A percentile compares a stretch with the other conserved stretches of the same genome.
Evolutionary conservation across 768 basidiomycete species (phyloP).

Genomic region (Vishniacozyma victoriae): DNA sequence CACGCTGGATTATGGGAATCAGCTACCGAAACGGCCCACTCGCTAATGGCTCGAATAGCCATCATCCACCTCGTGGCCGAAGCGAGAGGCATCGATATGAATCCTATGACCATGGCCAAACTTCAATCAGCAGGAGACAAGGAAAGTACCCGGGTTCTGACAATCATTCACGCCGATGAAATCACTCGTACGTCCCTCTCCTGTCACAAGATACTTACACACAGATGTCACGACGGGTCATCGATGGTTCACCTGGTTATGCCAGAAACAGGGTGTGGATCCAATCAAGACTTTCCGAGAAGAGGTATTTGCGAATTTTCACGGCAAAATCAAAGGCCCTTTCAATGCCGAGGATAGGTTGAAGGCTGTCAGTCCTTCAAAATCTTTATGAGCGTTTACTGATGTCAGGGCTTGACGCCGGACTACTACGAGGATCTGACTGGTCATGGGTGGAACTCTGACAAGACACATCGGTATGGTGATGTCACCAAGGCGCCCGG

Average conservation of each 20-base stretch:
- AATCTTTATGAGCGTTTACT: background rate
- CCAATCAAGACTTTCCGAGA: slow-evolving; percentile 63
- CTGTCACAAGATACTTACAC: background rate
- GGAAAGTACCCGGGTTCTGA: slow-evolving; percentile 63
- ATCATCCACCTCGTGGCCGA: slow-evolving; percentile 84
- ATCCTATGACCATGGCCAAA: slow-evolving; percentile 69
- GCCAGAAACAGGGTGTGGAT: slow-evolving; percentile 47
- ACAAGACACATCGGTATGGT: background rate
- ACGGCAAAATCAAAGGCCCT: slow-evolving; percentile 62
- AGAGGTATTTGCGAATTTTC: slow-evolving; percentile 65
- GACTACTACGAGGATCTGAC: slow-evolving; percentile 68
- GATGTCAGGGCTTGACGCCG: slow-evolving; percentile 53
- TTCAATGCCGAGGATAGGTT: slow-evolving; percentile 70
- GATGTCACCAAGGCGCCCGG: slow-evolving; percentile 13
- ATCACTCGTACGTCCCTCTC: slow-evolving; percentile 48
- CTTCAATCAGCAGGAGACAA: slow-evolving; percentile 61
- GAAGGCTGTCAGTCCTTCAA: slow-evolving; percentile 52
- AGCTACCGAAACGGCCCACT: slow-evolving; percentile 61
- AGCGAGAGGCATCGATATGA: slow-evolving; percentile 75
- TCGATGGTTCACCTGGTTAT: slow-evolving; percentile 72
- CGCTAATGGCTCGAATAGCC: slow-evolving; percentile 65
- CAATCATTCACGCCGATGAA: slow-evolving; percentile 74
- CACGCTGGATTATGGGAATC: slow-evolving; percentile 78
- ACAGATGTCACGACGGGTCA: slow-evolving; percentile 74
- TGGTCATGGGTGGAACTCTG: slow-evolving; percentile 46